These are phyloP conservation scores for Kodamaea neixiangensis DNA, from an alignment of 805 yeast species.

Conservation along the genomic window DNA sequence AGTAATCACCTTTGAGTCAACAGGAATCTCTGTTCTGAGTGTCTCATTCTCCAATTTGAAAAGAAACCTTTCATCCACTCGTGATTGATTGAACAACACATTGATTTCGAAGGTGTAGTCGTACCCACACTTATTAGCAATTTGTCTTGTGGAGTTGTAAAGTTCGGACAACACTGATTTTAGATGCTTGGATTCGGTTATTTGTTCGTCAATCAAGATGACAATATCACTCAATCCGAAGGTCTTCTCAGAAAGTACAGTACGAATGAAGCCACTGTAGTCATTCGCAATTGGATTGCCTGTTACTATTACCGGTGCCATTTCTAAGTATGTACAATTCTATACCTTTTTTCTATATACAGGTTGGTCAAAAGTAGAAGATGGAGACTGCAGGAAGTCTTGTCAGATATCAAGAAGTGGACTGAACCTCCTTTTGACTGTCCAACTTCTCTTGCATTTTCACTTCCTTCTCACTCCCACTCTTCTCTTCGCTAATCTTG, in stretches of 20 bases:
- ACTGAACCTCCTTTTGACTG: not conserved
- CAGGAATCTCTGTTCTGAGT: not conserved
- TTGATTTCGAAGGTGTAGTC: conserved; percentile 31
- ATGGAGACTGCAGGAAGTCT: too few relatives aligned
- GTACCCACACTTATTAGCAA: conserved; percentile 20
- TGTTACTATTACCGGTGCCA: conserved; percentile 7
- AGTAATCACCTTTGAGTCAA: not conserved
- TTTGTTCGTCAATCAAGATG: conserved; percentile 23
- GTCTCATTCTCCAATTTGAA: not conserved
- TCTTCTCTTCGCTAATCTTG: not conserved
- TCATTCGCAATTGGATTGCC: conserved; percentile 3
- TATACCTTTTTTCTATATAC: not conserved
- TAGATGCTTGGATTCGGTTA: conserved; percentile 25
- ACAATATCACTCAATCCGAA: conserved; percentile 14
- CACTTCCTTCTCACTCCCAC: not conserved
- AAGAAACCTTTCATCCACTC: conserved; percentile 1
- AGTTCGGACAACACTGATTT: conserved; percentile 29
- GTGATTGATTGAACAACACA: conserved; percentile 26
- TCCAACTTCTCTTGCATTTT: not conserved
- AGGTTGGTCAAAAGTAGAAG: not conserved
- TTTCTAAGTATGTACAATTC: not conserved
- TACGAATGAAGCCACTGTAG: conserved; percentile 2
- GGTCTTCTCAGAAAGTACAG: not conserved
- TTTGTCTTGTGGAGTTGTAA: conserved; percentile 29
- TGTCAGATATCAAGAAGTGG: not conserved